phyloP scores from a whole-genome alignment of 139 green algal species.

The Pedinophyceae sp. region DNA sequence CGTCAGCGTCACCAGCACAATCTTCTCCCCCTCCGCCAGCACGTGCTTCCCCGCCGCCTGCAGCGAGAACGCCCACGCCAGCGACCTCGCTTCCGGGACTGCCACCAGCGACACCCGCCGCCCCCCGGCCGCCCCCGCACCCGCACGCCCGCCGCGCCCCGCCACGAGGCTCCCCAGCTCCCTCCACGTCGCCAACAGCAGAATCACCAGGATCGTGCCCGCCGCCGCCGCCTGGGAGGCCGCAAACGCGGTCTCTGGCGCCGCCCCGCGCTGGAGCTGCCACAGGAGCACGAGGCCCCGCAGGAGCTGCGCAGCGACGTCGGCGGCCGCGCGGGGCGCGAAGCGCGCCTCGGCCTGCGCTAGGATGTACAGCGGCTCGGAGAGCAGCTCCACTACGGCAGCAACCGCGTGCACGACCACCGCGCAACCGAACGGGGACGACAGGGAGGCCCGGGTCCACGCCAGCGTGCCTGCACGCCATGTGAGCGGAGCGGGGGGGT shows the following conservation, averaged over 20 bases:
- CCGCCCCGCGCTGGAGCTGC: slow-evolving; percentile 22
- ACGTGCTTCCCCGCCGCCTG: slow-evolving; percentile 65
- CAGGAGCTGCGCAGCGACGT: slow-evolving; percentile 29
- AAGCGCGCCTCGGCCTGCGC: slow-evolving; percentile 34
- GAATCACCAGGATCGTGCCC: background rate
- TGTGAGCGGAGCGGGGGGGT: too few relatives aligned
- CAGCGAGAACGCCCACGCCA: slow-evolving; percentile 3
- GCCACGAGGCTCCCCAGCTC: background rate
- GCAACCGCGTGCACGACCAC: slow-evolving; percentile 36
- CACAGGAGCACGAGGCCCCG: slow-evolving; percentile 29
- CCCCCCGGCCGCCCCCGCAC: background rate
- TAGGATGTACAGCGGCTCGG: slow-evolving; percentile 62
- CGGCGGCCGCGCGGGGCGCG: slow-evolving; percentile 33
- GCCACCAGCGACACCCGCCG: slow-evolving; percentile 6
- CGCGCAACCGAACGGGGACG: too few relatives aligned
- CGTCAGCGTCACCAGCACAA: slow-evolving; percentile 33
- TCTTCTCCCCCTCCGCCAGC: slow-evolving; percentile 62
- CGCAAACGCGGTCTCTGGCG: slow-evolving; percentile 4
- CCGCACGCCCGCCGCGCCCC: background rate
- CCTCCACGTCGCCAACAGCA: background rate
- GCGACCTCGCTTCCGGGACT: too few relatives aligned
- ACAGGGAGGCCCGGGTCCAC: too few relatives aligned
- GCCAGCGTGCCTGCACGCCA: too few relatives aligned
- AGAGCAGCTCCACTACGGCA: slow-evolving; percentile 41
- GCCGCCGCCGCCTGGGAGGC: too few relatives aligned